Conservation (phyloP, 179 eudicot species). For the Spinacia oleracea region DNA sequence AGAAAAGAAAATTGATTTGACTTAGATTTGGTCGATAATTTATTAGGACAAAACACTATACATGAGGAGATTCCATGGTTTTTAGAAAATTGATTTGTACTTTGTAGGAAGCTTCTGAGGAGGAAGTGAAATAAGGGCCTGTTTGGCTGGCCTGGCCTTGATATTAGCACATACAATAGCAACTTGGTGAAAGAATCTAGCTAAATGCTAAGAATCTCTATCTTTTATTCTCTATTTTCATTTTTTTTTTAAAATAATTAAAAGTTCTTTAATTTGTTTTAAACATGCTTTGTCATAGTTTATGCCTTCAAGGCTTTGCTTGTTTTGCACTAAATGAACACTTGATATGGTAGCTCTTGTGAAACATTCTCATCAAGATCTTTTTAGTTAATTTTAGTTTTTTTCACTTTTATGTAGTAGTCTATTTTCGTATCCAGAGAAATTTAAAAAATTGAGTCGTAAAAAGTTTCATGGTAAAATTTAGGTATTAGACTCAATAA, state of each 20-base stretch:
- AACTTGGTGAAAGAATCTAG: neutral
- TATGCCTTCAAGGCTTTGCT: neutral
- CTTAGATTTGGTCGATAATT: conserved; percentile 11
- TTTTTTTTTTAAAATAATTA: neutral
- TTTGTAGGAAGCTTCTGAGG: conserved; percentile 7
- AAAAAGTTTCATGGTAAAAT: no score
- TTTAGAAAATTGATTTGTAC: conserved; percentile 8
- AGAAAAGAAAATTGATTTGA: neutral
- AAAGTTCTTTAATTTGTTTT: neutral
- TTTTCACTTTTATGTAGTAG: no score
- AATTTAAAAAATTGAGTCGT: no score
- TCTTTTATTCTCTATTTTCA: neutral
- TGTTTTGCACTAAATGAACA: neutral
- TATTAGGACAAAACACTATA: conserved; percentile 9
- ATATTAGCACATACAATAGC: neutral
- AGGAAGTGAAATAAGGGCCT: neutral
- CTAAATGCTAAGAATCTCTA: neutral
- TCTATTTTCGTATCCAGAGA: no score
- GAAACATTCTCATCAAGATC: no score
- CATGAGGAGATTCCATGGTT: neutral
- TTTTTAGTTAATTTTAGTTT: no score
- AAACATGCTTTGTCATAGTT: no score
- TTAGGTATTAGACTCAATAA: no score
- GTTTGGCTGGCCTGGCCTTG: conserved; percentile 14
- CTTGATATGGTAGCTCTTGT: no score